phyloP scores from a whole-genome alignment of 192 early-diverging fungal species.

The Linnemannia zychae region DNA sequence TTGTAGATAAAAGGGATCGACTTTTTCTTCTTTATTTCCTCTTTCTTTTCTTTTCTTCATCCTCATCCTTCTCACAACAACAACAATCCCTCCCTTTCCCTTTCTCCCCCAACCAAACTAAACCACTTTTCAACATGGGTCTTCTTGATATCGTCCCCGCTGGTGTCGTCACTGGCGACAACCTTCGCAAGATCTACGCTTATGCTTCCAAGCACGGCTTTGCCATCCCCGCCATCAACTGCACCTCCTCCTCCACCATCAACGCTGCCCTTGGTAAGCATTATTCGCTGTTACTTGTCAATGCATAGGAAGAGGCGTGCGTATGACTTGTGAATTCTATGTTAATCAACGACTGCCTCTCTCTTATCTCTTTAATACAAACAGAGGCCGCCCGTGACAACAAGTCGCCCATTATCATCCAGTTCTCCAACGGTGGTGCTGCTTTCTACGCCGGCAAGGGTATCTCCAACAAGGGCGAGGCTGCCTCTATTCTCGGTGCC shows the following conservation, averaged over 20 bases:
- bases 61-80: constrained; percentile 1
- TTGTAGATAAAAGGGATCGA: neutral
- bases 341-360: neutral
- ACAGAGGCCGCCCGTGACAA: constrained; percentile 90
- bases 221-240: constrained; percentile 96
- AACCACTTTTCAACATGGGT: constrained; percentile 63
- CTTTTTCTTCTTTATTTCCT: neutral
- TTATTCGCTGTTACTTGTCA: neutral
- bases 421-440: constrained; percentile 93
- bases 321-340: neutral
- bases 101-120: constrained; percentile 5
- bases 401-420: constrained; percentile 92
- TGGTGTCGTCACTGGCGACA: constrained; percentile 93
- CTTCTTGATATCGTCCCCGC: constrained; percentile 84
- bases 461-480: constrained; percentile 86
- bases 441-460: constrained; percentile 95
- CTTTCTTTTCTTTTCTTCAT: constrained; percentile 5
- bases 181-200: constrained; percentile 83
- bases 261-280: constrained; percentile 81
- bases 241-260: constrained; percentile 90
- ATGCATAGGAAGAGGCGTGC: neutral
- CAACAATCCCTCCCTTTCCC: neutral
- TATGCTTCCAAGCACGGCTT: constrained; percentile 83
- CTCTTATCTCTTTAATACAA: neutral
- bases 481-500: constrained; percentile 89